A percentile compares a stretch with the other conserved stretches of the same genome.
Evolutionary conservation across 1,284 basidiomycete genomes (phyloP).

Genomic region (Flammula alnicola): DNA sequence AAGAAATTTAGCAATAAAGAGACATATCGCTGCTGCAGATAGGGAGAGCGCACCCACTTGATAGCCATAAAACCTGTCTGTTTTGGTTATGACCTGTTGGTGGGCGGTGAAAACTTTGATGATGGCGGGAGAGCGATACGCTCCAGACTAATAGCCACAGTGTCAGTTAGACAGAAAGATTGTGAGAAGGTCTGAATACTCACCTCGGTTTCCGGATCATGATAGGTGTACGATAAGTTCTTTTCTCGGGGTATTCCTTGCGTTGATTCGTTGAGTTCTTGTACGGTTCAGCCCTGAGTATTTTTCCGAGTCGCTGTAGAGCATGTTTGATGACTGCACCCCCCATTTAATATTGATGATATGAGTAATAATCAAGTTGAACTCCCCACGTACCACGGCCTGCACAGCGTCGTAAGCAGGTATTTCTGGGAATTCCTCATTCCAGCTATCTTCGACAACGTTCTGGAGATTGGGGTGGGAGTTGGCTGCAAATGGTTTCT

Average conservation of each 20-base stretch:
- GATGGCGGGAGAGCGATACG: constrained; percentile 1
- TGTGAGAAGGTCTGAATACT: neutral
- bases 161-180: neutral
- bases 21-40: neutral
- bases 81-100: neutral
- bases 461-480: neutral
- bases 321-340: constrained; percentile 10
- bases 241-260: neutral
- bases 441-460: neutral
- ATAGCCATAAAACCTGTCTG: neutral
- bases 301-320: neutral
- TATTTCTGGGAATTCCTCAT: neutral
- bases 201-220: constrained; percentile 3
- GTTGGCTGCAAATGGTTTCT: neutral
- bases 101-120: neutral
- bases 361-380: too few relatives aligned
- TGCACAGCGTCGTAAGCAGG: neutral
- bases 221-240: neutral
- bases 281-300: constrained; percentile 2
- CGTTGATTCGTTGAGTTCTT: neutral
- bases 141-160: neutral
- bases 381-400: neutral
- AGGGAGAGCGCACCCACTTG: neutral
- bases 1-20: neutral
- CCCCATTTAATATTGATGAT: too few relatives aligned